Conservation (phyloP, 805 yeast species). For the Nakazawaea holstii region DNA sequence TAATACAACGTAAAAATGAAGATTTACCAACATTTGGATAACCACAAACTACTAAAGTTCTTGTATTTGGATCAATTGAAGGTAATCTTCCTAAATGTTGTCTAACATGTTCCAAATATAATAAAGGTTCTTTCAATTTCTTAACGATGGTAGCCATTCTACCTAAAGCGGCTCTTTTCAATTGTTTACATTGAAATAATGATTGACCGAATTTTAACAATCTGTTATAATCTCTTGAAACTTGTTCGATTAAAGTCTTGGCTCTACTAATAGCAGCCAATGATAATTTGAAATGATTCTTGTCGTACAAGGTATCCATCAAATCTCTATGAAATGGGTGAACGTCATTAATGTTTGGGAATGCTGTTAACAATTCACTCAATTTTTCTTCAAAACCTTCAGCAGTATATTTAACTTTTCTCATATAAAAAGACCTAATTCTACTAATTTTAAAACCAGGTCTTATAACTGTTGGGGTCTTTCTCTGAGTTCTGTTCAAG, state of each 20-base stretch:
- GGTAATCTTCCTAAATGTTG: conserved; percentile 99
- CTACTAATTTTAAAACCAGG: conserved; percentile 95
- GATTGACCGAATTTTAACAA: conserved; percentile 96
- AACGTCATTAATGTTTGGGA: conserved; percentile 94
- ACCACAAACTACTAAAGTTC: conserved; percentile 96
- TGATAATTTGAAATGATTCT: conserved; percentile 96
- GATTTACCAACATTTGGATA: conserved; percentile 99
- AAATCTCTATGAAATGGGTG: conserved; percentile 98
- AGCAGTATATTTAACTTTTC: conserved; percentile 93
- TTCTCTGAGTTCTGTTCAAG: conserved; percentile 95
- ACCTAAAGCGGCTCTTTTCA: conserved; percentile 97
- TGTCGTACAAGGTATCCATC: conserved; percentile 96
- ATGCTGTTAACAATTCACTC: conserved; percentile 76
- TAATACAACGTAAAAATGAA: conserved; percentile 85
- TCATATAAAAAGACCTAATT: conserved; percentile 95
- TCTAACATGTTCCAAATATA: conserved; percentile 95
- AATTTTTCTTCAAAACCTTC: conserved; percentile 95
- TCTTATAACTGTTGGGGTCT: conserved; percentile 98
- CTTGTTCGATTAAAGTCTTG: conserved; percentile 90
- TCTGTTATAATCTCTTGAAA: conserved; percentile 90
- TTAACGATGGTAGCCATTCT: conserved; percentile 98
- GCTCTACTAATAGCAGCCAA: conserved; percentile 93
- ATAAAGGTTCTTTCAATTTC: conserved; percentile 89
- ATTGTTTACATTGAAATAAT: conserved; percentile 95
- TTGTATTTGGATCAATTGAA: conserved; percentile 95